Base-by-base conservation (phyloP, 2,329 filamentous ascomycete genomes). In the Monilinia fructigena region DNA sequence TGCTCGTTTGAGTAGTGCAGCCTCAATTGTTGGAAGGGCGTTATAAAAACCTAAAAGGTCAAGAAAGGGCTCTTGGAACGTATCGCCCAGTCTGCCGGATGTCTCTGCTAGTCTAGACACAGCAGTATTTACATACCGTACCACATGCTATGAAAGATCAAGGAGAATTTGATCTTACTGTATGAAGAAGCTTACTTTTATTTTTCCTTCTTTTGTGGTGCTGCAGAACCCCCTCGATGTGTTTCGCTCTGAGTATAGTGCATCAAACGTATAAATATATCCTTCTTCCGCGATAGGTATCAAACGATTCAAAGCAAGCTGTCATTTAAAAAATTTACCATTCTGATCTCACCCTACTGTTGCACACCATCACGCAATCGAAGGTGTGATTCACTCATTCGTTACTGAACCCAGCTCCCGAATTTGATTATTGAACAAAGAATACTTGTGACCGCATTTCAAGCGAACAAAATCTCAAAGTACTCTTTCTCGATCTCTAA, bases 231-330 rank as follows among this genome's bases (percentile, higher is more conserved):
- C 26, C 23, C 12, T 65, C 48, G 42, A 26, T 26, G 31, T 38
- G 55, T n/a, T 40, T 18, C 26, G 23, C 14, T 42, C 18, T 5
- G 18, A 11, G 40, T n/a, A 38, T 20, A 45, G 38, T 28, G 31
- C 35, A 42, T 65, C 26, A 31, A 52, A 45, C 18, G 20, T 60
- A 60, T 60, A 60, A 35, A 42, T 38, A 31, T 40, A 47, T 12
- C 31, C 40, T 54, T 66, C 50, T 50, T 50, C 58, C 56, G 64
- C 52, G 55, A 63, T 63, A 35, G 31, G 31, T 35, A 55, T 66
- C 58, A 45, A 12, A 55, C 38, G 20, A 47, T n/a, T 45, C 45
- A 20, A 10, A n/a, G 18, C 50, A 20, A 2, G 16, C 8, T 50
- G 7, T 48, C 16, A 14, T 14, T 20, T 40, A 45, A 38, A 38